Evolutionary conservation across 768 basidiomycete genomes (phyloP).

Genomic region (Dacryopinax spathularia): DNA sequence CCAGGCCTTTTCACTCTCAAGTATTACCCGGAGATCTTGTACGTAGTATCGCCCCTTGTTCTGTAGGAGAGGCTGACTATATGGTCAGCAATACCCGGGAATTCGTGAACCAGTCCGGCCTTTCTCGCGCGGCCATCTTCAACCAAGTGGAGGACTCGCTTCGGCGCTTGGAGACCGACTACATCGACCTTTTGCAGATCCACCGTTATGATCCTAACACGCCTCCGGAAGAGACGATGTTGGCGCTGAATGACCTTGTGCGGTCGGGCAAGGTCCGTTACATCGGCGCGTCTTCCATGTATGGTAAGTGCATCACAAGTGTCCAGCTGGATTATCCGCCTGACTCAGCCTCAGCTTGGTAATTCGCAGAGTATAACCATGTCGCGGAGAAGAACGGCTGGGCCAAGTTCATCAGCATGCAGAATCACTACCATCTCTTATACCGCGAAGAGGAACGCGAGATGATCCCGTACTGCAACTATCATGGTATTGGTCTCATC

Average conservation of each 20-base stretch:
- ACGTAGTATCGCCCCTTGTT: not conserved
- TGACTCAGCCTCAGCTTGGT: not conserved
- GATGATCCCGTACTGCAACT: constrained; percentile 13
- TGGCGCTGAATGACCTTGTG: constrained; percentile 11
- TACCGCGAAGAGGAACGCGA: constrained; percentile 18
- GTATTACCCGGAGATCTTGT: constrained; percentile 11
- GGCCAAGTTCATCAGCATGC: constrained; percentile 17
- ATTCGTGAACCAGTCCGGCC: constrained; percentile 25
- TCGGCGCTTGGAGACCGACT: constrained; percentile 4
- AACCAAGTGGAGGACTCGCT: constrained; percentile 15
- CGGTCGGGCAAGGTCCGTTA: constrained; percentile 8
- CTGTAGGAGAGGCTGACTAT: not conserved
- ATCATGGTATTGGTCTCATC: constrained; percentile 6
- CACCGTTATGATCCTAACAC: constrained; percentile 10
- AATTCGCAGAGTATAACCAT: constrained; percentile 23
- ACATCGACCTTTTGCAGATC: constrained; percentile 11
- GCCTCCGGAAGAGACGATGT: constrained; percentile 10
- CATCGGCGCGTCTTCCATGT: constrained; percentile 9
- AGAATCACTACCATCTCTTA: constrained; percentile 14
- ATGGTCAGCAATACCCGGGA: constrained; percentile 8
- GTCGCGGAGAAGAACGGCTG: constrained; percentile 16
- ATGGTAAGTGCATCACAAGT: too few species aligned
- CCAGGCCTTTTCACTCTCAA: not conserved
- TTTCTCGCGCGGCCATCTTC: constrained; percentile 25
- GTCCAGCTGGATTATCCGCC: too few species aligned